A percentile compares a stretch with the other conserved stretches of the same genome.
phyloP scores from a whole-genome alignment of 768 basidiomycete species.

The Asterophora lycoperdoides region DNA sequence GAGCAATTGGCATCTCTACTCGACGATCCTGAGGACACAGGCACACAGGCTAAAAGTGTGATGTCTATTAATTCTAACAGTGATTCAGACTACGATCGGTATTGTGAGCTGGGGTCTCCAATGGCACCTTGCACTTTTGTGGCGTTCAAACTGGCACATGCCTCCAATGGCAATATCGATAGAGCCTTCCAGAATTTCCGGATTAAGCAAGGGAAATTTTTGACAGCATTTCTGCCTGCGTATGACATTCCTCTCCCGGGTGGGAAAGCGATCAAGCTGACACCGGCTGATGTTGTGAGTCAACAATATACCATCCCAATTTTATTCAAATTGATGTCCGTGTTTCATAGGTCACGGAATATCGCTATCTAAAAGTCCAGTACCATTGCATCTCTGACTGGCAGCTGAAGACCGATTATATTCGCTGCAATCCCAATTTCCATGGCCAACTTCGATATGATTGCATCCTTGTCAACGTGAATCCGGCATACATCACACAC shows the following conservation, averaged over 20 bases:
- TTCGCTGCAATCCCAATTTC: too few species aligned
- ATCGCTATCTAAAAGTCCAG: slow-evolving; percentile 21
- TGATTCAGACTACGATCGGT: background rate
- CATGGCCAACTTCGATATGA: slow-evolving; percentile 21
- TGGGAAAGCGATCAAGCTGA: too few species aligned
- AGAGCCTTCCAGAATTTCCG: background rate
- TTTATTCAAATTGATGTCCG: background rate
- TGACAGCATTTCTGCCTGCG: too few species aligned
- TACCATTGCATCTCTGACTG: slow-evolving; percentile 28
- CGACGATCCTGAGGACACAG: background rate
- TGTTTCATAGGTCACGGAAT: too few species aligned
- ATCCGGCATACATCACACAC: slow-evolving; percentile 4
- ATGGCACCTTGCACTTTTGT: background rate
- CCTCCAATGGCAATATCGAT: too few species aligned
- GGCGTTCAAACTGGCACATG: background rate
- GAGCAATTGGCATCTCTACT: background rate
- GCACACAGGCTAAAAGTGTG: too few species aligned
- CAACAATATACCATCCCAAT: background rate
- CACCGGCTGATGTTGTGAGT: too few species aligned
- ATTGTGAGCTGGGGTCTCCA: background rate
- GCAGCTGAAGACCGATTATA: too few species aligned
- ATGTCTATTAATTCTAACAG: background rate
- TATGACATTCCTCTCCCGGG: too few species aligned
- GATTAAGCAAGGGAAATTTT: background rate
- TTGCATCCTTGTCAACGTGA: slow-evolving; percentile 12